phyloP scores from a whole-genome alignment of 2,329 filamentous ascomycete species.

The Ophiostoma novo-ulmi region DNA sequence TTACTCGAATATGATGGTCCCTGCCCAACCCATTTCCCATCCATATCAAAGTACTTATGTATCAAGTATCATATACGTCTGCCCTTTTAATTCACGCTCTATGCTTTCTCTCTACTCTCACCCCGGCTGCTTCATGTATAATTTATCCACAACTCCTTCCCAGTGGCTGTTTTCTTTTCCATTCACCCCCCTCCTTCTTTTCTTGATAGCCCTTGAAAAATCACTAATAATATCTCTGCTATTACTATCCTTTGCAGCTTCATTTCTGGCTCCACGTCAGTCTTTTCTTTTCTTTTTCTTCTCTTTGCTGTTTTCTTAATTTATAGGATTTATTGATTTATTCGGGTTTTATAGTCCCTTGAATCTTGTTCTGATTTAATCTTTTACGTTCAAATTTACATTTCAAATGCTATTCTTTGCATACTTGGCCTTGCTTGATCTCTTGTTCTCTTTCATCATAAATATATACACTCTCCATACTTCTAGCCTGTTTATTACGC shows the following conservation, averaged over 20 bases:
- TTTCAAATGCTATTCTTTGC: too few relatives aligned
- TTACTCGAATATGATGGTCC: slow-evolving; percentile 2
- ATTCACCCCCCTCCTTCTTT: neutral
- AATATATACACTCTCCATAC: neutral
- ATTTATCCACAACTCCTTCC: neutral
- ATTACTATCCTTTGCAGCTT: neutral
- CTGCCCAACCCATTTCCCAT: neutral
- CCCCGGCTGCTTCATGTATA: neutral
- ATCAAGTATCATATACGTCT: slow-evolving; percentile 6
- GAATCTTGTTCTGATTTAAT: too few relatives aligned
- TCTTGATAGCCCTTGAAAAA: neutral
- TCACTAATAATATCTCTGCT: neutral
- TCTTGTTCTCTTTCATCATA: neutral
- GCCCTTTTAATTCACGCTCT: neutral
- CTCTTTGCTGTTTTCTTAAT: neutral
- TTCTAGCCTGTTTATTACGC: neutral
- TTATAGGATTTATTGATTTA: neutral
- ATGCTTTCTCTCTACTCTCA: neutral
- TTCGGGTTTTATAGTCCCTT: too few relatives aligned
- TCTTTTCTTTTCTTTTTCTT: neutral
- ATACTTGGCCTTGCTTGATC: neutral
- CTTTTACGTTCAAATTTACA: too few relatives aligned
- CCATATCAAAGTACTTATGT: slow-evolving; percentile 1
- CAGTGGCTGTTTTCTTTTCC: neutral
- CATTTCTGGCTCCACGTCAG: neutral